phyloP scores from a whole-genome alignment of 2,329 filamentous ascomycete genomes.

The Apiospora phragmitis region DNA sequence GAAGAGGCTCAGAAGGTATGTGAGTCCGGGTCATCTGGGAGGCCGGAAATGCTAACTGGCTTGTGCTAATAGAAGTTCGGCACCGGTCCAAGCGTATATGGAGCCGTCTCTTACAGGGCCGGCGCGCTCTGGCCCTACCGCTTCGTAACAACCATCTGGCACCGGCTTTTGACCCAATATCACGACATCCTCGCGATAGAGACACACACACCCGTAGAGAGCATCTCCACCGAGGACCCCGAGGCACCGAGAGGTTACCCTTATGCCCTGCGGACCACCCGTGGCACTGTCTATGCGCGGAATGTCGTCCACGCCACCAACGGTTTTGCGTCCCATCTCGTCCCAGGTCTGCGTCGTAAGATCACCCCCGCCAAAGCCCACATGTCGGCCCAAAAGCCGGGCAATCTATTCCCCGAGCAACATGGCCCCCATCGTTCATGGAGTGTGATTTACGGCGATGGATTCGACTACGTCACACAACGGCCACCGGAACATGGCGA shows the following conservation, averaged over 20 bases:
- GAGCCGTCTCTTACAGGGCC: conserved; percentile 45
- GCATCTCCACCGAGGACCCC: not conserved
- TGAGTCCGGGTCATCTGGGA: not conserved
- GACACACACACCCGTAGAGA: conserved; percentile 35
- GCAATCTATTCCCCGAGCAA: conserved; percentile 30
- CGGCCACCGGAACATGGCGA: conserved; percentile 31
- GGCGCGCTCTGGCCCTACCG: conserved; percentile 54
- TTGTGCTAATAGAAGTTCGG: conserved; percentile 33
- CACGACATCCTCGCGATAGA: conserved; percentile 36
- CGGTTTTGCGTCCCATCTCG: conserved; percentile 49
- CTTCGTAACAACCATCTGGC: conserved; percentile 48
- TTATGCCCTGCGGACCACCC: conserved; percentile 45
- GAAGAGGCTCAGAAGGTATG: conserved; percentile 34
- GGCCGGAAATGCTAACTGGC: not conserved
- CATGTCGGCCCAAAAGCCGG: conserved; percentile 52
- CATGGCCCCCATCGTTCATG: conserved; percentile 44
- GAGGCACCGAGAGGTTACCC: conserved; percentile 22
- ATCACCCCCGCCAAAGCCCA: conserved; percentile 47
- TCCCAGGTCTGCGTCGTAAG: conserved; percentile 48
- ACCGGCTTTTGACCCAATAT: conserved; percentile 38
- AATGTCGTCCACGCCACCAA: conserved; percentile 62
- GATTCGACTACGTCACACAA: conserved; percentile 56
- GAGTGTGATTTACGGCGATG: conserved; percentile 46
- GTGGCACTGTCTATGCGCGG: conserved; percentile 44
- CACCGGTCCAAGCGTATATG: conserved; percentile 35